phyloP scores from a whole-genome alignment of 2,329 filamentous ascomycete species.

The Paecilomyces fulvus region DNA sequence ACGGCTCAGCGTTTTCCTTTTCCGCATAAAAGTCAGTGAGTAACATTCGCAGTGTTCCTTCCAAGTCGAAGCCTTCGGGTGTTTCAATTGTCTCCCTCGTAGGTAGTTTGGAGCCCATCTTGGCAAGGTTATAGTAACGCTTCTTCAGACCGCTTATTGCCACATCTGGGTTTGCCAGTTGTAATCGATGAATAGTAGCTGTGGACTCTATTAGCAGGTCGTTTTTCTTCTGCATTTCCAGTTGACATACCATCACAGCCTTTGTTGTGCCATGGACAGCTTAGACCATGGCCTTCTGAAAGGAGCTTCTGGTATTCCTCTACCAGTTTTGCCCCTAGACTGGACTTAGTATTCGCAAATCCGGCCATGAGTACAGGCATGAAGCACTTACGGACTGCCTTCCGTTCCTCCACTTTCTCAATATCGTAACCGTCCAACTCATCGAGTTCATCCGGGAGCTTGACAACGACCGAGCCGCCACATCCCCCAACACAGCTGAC shows the following conservation, averaged over 20 bases:
- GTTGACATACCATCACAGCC: constrained; percentile 67
- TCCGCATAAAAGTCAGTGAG: constrained; percentile 14
- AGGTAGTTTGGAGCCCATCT: constrained; percentile 31
- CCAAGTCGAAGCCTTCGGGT: constrained; percentile 24
- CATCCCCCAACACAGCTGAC: constrained; percentile 77
- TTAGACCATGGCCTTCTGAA: constrained; percentile 64
- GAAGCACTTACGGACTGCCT: constrained; percentile 33
- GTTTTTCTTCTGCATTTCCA: background rate
- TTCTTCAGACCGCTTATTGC: constrained; percentile 52
- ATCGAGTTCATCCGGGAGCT: constrained; percentile 60
- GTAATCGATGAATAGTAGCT: constrained; percentile 58
- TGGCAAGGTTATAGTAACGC: constrained; percentile 53
- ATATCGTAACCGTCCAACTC: constrained; percentile 38
- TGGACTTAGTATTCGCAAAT: constrained; percentile 4
- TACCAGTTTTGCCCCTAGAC: constrained; percentile 56
- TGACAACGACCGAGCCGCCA: constrained; percentile 73
- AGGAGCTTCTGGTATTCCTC: constrained; percentile 69
- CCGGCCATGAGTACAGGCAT: background rate
- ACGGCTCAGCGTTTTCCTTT: background rate
- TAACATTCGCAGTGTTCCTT: constrained; percentile 20
- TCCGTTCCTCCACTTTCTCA: constrained; percentile 34
- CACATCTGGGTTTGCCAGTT: constrained; percentile 53
- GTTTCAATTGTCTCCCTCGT: constrained; percentile 19
- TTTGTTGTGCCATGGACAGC: constrained; percentile 76
- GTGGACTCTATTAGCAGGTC: constrained; percentile 11